Evolutionary conservation across 1,284 basidiomycete genomes (phyloP), one percentile per base, ranked within the genome.

Genomic region (Austroboletus niveus): DNA sequence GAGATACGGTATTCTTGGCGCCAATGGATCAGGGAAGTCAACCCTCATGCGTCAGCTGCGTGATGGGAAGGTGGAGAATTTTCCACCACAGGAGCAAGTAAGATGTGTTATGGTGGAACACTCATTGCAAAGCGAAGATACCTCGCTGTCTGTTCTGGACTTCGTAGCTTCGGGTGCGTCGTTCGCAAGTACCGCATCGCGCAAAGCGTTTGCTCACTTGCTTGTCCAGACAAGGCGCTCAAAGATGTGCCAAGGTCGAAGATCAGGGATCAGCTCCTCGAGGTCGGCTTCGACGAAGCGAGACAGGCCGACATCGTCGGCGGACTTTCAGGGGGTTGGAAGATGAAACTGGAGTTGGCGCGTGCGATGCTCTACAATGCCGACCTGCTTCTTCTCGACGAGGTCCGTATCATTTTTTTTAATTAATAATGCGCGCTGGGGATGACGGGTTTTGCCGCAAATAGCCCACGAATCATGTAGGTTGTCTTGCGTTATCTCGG

Each of bases 281-380:
- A 91, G 61, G 92, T 97, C 54, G 96, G 97, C 44, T 99, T 99
- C 68, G 89, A 94, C 61, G 89, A 92, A 57, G 82, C 79, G 53
- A 82, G 94, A 57, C 95, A 98, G 73, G 72, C 80, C 39, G 90
- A 96, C 65, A 76, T 84, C 42, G 95, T 98, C 55, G 91, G 89
- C 45, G 90, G 92, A 49, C 77, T 98, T 54, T 98, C 94, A 20
- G 97, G 97, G 70, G 96, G 97, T 47, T 99, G 96, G 96, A 99
- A 99, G 79, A 99, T 99, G 96, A 93, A 94, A 77, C 82, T 94
- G 57, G 96, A 89, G 75, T 82, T 90, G 45, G 93, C 89, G 14
- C 78, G 93, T 62, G 94, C 94, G n/a, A 97, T 97, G 92, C 75
- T 97, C 48, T 95, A 95, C 75, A 92, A 94, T 64, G 97, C 95